phyloP scores from a whole-genome alignment of 169 alveolate genomes.

The Plasmodium inui region DNA sequence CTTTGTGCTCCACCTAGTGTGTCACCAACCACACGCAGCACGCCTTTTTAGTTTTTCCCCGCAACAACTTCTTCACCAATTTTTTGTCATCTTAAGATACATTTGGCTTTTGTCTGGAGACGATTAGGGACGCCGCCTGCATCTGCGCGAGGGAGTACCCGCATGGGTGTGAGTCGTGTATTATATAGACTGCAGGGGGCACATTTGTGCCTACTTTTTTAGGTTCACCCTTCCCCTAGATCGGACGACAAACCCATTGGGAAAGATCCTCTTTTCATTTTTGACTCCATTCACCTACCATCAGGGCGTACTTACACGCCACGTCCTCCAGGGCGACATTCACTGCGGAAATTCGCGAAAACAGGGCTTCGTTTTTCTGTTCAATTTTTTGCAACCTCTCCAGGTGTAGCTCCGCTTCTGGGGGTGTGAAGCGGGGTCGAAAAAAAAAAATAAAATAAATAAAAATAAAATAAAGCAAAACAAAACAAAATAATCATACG shows the following conservation, averaged over 20 bases:
- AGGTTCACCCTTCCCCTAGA: not conserved
- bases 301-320: conserved; percentile 34
- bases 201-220: not conserved
- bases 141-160: not conserved
- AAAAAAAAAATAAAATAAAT: not conserved
- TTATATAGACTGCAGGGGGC: not conserved
- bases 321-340: conserved; percentile 23
- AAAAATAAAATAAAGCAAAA: not conserved
- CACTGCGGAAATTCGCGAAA: conserved; percentile 21
- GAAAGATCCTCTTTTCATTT: not conserved
- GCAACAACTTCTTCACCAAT: not conserved
- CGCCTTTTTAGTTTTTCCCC: not conserved
- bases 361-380: conserved; percentile 15
- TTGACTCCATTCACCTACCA: conserved; percentile 7
- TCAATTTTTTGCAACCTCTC: conserved; percentile 33
- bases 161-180: not conserved
- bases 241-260: not conserved
- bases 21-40: too few species aligned
- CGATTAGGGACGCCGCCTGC: conserved; percentile 10
- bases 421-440: not conserved
- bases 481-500: not conserved
- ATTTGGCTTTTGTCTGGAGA: not conserved
- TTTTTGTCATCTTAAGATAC: not conserved
- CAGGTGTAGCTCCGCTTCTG: conserved; percentile 35
- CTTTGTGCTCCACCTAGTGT: too few species aligned